phyloP scores from a whole-genome alignment of 345 rosid species.

The Pelargonium nanum region DNA sequence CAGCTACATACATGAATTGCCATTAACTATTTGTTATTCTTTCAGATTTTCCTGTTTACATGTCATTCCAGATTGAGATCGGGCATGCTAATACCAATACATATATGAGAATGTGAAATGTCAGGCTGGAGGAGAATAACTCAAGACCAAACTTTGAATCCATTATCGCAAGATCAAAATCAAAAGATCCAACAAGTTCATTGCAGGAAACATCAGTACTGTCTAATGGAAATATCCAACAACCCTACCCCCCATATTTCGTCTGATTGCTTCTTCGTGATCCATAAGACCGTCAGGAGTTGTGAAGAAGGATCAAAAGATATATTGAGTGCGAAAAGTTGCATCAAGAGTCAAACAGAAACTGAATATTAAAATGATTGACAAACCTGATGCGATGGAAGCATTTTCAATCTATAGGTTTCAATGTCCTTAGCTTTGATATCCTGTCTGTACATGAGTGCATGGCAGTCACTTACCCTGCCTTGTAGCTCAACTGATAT shows the following conservation, averaged over 20 bases:
- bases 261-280: slow-evolving; percentile 72
- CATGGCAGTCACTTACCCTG: slow-evolving; percentile 70
- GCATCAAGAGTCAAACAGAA: neutral
- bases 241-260: slow-evolving; percentile 85
- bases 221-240: slow-evolving; percentile 77
- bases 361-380: neutral
- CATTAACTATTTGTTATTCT: too few relatives aligned
- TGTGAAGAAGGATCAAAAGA: slow-evolving; percentile 22
- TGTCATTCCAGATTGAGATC: too few relatives aligned
- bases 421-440: slow-evolving; percentile 66
- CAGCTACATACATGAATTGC: too few relatives aligned
- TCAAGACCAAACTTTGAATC: too few relatives aligned
- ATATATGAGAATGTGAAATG: too few relatives aligned
- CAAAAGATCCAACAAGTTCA: too few relatives aligned
- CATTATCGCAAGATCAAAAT: too few relatives aligned
- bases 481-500: slow-evolving; percentile 82
- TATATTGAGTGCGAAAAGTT: neutral
- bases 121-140: too few relatives aligned
- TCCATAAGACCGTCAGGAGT: slow-evolving; percentile 94
- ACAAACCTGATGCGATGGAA: slow-evolving; percentile 82
- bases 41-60: too few relatives aligned
- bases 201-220: too few relatives aligned
- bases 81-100: too few relatives aligned
- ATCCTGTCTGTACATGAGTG: slow-evolving; percentile 84
- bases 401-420: slow-evolving; percentile 45